Base-by-base conservation (phyloP, 108 stramenopile genomes). In the Cylindrotheca closterium region DNA sequence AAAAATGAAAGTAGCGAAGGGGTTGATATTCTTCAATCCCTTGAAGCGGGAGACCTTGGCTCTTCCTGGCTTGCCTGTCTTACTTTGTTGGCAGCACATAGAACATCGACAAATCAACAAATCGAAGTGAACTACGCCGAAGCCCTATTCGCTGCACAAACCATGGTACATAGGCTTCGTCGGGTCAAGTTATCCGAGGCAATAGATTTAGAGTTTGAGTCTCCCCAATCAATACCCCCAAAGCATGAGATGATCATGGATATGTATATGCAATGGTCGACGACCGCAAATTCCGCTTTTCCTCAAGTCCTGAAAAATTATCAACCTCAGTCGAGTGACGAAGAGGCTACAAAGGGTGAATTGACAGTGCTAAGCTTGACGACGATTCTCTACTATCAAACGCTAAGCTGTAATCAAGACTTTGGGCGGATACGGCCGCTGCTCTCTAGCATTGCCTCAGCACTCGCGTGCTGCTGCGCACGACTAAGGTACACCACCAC, bases 301-400 rank as follows among this genome's bases (percentile, higher is more conserved):
- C 31, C 26, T 31, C 33, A 53, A 17, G 27, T 72, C 24, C 27
- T 64, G 0, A 27, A 58, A 4, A 24, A 54, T 26, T 74, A 74
- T 27, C 45, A 54, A 30, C 65, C 53, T 25, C 29, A 4, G 32
- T 63, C 32, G 22, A 51, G 31, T 33, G 42, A 64, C 33, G 88
- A 88, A 63, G 88, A 88, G 52, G 57, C 70, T 32, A 53, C 87
- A 49, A 90, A 91, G 71, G 85, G 86, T 1, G 74, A 82, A 37
- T 47, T 90, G 32, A 77, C 80, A 7, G 47, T 91, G 55, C 55
- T 89, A 32, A 71, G 67, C 1, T 47, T 92, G 2, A 67, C 75
- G 12, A 65, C 68, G 23, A 60, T 80, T 24, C 33, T 83, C 48
- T 79, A 80, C 54, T 30, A 29, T 12, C 22, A 76, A 51, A 57